Evolutionary conservation across 805 yeast species (phyloP), one percentile per base, ranked within the genome.

Genomic region (Candida pini): DNA sequence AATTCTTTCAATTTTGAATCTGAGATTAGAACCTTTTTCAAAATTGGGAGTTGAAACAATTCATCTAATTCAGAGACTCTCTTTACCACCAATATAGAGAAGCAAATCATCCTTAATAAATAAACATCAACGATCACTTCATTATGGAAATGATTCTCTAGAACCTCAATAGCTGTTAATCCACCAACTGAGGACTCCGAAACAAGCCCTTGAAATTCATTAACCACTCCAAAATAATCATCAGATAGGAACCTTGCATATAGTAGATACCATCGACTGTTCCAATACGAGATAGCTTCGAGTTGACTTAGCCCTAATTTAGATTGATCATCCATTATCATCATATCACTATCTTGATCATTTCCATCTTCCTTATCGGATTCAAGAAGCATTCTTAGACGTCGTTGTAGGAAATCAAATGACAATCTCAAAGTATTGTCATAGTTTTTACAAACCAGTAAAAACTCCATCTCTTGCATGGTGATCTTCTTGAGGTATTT

Each of bases 241-340:
- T 45, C 45, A 14, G 39, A 35, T 17, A 47, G 34, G 36, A 56
- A 60, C 16, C 38, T 27, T 1, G 52, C 48, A 27, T 50, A 54
- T 5, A 58, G 9, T 13, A 55, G 26, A 26, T 44, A 40, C 58
- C 59, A 57, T 14, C 55, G 45, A 21, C 60, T 49, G 12, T 45
- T 51, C 54, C 54, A 59, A 36, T 54, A 58, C 4, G 54, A 40
- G 3, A 47, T 36, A 6, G 47, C 36, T 27, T 51, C 59, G 5
- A 45, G 46, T 6, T 18, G 25, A 7, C 34, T 34, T 13, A 49
- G 26, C n/a, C 18, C 26, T 10, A 26, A 14, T 8, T 33, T 34
- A 9, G 20, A 25, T 6, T 39, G 30, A 14, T 16, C 32, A 23
- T 39, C 45, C 24, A 41, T 43, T n/a, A 36, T 28, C 18, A 31